phyloP scores from a whole-genome alignment of 2,329 filamentous ascomycete species.

The Exophiala spinifera region DNA sequence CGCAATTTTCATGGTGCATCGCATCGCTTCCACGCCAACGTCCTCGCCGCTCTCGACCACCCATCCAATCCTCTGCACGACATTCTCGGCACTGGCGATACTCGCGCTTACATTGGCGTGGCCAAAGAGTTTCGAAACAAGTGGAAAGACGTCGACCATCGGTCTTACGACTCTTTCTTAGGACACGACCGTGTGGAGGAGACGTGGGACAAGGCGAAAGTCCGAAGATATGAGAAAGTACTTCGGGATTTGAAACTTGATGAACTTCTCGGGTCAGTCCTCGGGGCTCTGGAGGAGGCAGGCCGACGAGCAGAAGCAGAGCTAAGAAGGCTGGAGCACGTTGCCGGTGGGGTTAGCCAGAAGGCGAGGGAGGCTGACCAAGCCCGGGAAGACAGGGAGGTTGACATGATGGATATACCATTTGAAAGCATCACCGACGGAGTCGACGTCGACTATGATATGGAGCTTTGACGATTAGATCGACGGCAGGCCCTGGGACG shows the following conservation, averaged over 20 bases:
- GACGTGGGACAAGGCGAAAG: constrained; percentile 25
- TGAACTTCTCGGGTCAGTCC: constrained; percentile 56
- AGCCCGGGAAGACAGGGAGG: background rate
- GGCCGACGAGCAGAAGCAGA: constrained; percentile 52
- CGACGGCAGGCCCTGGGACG: too few relatives aligned
- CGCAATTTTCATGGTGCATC: constrained; percentile 25
- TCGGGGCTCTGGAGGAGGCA: constrained; percentile 59
- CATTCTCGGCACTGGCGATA: constrained; percentile 55
- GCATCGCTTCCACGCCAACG: constrained; percentile 68
- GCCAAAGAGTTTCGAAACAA: constrained; percentile 70
- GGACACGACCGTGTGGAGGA: constrained; percentile 29
- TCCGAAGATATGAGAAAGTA: constrained; percentile 35
- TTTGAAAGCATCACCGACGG: constrained; percentile 11
- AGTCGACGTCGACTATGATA: constrained; percentile 11
- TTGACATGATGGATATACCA: constrained; percentile 14
- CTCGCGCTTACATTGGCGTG: constrained; percentile 57
- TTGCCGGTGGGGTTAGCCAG: constrained; percentile 7
- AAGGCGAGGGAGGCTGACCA: background rate
- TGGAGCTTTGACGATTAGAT: constrained; percentile 13
- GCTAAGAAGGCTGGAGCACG: constrained; percentile 33
- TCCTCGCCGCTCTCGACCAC: constrained; percentile 61
- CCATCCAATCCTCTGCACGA: constrained; percentile 54
- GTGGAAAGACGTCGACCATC: constrained; percentile 54
- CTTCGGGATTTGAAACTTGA: constrained; percentile 62
- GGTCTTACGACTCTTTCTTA: constrained; percentile 18